Conservation (phyloP, 2,329 filamentous ascomycete genomes). For the Rutstroemia sp. region DNA sequence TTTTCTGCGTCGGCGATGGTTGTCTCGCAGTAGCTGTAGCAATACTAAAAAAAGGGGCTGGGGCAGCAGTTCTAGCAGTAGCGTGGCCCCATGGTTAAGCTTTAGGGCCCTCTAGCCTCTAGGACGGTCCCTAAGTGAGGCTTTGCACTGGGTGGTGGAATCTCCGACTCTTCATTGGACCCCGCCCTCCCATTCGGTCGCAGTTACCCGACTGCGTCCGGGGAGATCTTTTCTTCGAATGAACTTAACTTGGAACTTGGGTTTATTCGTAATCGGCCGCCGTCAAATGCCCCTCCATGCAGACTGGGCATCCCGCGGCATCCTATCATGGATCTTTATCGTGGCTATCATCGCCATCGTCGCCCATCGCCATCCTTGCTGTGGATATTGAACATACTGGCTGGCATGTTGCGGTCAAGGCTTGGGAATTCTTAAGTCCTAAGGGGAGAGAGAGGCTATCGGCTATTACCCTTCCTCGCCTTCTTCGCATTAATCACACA, state of each 20-base stretch:
- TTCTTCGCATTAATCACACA: too few species aligned
- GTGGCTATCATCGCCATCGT: neutral
- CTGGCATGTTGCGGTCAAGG: neutral
- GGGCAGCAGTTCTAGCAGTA: too few species aligned
- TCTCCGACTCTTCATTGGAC: neutral
- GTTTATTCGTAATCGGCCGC: neutral
- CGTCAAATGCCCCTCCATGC: neutral
- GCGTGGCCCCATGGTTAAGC: too few species aligned
- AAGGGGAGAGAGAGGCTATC: neutral
- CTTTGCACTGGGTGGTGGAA: neutral
- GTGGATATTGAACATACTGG: neutral
- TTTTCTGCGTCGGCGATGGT: neutral
- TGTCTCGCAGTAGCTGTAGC: too few species aligned
- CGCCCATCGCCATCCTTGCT: neutral
- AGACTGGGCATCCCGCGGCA: neutral
- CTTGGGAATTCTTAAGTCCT: neutral
- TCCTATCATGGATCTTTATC: neutral
- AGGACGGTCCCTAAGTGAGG: neutral
- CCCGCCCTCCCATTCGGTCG: neutral
- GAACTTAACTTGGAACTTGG: neutral
- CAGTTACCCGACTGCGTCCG: neutral
- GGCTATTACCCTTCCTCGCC: too few species aligned
- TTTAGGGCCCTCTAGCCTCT: neutral
- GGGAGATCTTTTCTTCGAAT: neutral
- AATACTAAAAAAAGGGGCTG: too few species aligned